Conservation (phyloP, 345 rosid genomes). For the Odontarrhena argentea region DNA sequence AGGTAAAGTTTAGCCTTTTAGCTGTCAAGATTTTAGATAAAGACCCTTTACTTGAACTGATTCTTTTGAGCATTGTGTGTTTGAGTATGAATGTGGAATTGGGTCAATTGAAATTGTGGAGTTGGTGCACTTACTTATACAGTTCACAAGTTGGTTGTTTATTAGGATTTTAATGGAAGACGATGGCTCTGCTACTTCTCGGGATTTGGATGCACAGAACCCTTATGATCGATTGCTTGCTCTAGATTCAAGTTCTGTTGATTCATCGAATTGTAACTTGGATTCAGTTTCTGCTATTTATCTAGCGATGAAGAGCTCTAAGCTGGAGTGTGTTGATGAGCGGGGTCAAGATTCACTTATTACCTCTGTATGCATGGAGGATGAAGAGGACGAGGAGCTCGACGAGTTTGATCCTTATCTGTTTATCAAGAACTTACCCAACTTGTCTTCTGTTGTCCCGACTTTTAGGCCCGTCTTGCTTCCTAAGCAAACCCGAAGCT, state of each 20-base stretch:
- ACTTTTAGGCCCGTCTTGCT: constrained; percentile 81
- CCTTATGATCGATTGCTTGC: constrained; percentile 47
- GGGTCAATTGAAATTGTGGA: constrained; percentile 8
- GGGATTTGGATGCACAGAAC: constrained; percentile 40
- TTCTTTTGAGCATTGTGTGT: constrained; percentile 24
- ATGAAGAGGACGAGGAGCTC: constrained; percentile 71
- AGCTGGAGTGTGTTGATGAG: constrained; percentile 91
- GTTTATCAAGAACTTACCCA: constrained; percentile 92
- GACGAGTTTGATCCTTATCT: constrained; percentile 95
- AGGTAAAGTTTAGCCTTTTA: constrained; percentile 8
- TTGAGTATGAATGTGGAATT: constrained; percentile 12
- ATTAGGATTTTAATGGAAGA: constrained; percentile 42
- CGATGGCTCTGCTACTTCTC: constrained; percentile 41
- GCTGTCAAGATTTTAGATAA: neutral
- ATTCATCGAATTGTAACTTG: constrained; percentile 47
- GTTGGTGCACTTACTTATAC: constrained; percentile 10
- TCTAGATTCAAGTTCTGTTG: constrained; percentile 43
- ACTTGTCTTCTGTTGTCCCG: constrained; percentile 81
- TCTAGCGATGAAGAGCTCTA: constrained; percentile 93
- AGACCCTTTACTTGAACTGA: neutral
- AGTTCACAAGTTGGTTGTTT: constrained; percentile 25
- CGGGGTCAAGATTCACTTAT: constrained; percentile 74
- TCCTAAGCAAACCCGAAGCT: constrained; percentile 96
- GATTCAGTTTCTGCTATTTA: constrained; percentile 89
- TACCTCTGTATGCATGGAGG: constrained; percentile 64